Conservation (phyloP, 805 yeast genomes). For the Ascoidea tarda region DNA sequence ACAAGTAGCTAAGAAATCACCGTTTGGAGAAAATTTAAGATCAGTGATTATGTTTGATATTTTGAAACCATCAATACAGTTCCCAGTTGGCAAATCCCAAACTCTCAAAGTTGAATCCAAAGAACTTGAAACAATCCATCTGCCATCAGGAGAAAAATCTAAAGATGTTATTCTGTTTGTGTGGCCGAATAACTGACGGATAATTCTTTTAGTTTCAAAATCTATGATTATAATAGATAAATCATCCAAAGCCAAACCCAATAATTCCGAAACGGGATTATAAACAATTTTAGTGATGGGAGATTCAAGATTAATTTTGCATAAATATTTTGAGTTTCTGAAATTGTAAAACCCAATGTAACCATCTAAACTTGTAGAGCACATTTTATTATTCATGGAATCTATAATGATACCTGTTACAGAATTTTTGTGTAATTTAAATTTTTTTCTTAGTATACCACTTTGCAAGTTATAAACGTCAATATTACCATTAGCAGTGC, state of each 20-base stretch:
- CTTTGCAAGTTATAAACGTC: conserved; percentile 85
- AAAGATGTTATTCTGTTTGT: conserved; percentile 73
- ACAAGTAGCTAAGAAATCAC: conserved; percentile 83
- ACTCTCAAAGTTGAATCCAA: conserved; percentile 3
- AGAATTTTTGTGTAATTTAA: conserved; percentile 57
- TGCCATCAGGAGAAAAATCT: conserved; percentile 89
- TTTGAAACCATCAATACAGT: conserved; percentile 84
- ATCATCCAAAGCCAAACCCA: conserved; percentile 80
- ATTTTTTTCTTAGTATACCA: conserved; percentile 64
- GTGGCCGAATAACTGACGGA: conserved; percentile 85
- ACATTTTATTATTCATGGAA: conserved; percentile 81
- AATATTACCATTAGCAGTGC: conserved; percentile 76
- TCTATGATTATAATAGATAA: conserved; percentile 76
- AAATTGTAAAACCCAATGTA: conserved; percentile 79
- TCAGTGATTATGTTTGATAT: conserved; percentile 71
- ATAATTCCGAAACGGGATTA: conserved; percentile 71
- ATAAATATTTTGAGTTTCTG: conserved; percentile 49
- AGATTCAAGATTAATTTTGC: conserved; percentile 53
- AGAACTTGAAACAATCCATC: conserved; percentile 69
- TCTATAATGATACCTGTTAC: conserved; percentile 85
- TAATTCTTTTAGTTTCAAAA: conserved; percentile 62
- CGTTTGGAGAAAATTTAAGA: conserved; percentile 70
- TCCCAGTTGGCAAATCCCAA: conserved; percentile 29
- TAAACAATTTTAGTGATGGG: conserved; percentile 69
- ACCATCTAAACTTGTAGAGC: conserved; percentile 83